Percentiles rank a stretch among this genome's conserved stretches.
These are phyloP conservation scores for Cinchona pubescens DNA, from an alignment of 257 asterid genomes.

Conservation along the genomic window DNA sequence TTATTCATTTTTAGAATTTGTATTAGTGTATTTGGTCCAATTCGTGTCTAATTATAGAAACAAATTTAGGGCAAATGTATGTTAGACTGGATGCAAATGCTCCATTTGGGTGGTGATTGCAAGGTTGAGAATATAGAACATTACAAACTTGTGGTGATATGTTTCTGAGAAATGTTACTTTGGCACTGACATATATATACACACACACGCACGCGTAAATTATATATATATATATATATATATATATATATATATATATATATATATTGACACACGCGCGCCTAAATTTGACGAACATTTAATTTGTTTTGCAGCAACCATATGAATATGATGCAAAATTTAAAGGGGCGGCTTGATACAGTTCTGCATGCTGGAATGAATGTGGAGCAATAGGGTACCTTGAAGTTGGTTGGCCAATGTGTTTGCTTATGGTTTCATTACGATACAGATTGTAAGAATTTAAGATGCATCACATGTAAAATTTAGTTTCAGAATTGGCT, in stretches of 20 bases:
- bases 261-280: too few species aligned
- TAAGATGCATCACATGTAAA: background rate
- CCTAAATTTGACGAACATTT: background rate
- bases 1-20: background rate
- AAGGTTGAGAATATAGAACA: background rate
- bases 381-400: background rate
- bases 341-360: conserved; percentile 62
- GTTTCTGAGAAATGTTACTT: background rate
- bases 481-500: background rate
- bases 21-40: too few species aligned
- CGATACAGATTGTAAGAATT: background rate
- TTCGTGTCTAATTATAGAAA: background rate
- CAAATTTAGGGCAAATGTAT: too few species aligned
- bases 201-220: too few species aligned
- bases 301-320: conserved; percentile 69
- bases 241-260: too few species aligned
- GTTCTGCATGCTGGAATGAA: background rate
- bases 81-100: too few species aligned
- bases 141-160: background rate
- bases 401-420: background rate
- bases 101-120: background rate
- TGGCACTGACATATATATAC: background rate
- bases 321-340: conserved; percentile 96
- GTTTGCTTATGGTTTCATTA: background rate
- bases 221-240: too few species aligned